phyloP scores from a whole-genome alignment of 1,284 basidiomycete genomes.

The Cryptococcus sp. region DNA sequence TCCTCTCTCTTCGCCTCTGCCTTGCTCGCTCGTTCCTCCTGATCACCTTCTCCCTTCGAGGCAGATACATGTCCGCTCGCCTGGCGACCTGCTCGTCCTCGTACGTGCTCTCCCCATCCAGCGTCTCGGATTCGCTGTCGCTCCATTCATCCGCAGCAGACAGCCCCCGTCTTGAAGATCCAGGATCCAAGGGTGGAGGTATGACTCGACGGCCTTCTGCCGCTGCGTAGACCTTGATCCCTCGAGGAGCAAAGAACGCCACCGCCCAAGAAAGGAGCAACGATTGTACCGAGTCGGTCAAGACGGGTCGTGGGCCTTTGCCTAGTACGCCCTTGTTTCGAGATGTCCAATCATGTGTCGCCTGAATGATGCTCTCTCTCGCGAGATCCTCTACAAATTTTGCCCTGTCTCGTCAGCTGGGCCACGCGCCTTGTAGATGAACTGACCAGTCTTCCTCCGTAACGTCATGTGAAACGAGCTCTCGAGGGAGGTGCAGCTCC shows the following conservation, averaged over 20 bases:
- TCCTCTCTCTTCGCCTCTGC: slow-evolving; percentile 19
- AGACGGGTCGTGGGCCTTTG: slow-evolving; percentile 21
- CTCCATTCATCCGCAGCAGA: slow-evolving; percentile 28
- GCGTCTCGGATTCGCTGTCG: slow-evolving; percentile 15
- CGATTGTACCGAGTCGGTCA: slow-evolving; percentile 29
- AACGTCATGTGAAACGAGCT: slow-evolving; percentile 33
- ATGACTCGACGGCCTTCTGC: slow-evolving; percentile 23
- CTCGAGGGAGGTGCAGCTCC: slow-evolving; percentile 30
- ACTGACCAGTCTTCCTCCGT: slow-evolving; percentile 34
- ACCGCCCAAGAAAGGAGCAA: slow-evolving; percentile 30
- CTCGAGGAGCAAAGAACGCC: slow-evolving; percentile 33
- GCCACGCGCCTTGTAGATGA: too few species aligned
- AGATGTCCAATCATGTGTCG: slow-evolving; percentile 15
- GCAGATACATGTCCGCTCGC: slow-evolving; percentile 28
- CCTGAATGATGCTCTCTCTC: slow-evolving; percentile 21
- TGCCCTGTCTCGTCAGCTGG: too few species aligned
- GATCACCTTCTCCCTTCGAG: slow-evolving; percentile 23
- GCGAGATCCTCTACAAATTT: slow-evolving; percentile 33
- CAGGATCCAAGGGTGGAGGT: slow-evolving; percentile 27
- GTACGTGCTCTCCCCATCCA: slow-evolving; percentile 7
- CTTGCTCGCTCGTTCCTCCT: slow-evolving; percentile 22
- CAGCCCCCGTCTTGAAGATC: slow-evolving; percentile 15
- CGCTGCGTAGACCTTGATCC: slow-evolving; percentile 32
- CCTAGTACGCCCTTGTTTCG: slow-evolving; percentile 5
- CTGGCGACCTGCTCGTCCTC: slow-evolving; percentile 20